Conservation (phyloP, 2,329 filamentous ascomycete species). For the Fusarium clavum region DNA sequence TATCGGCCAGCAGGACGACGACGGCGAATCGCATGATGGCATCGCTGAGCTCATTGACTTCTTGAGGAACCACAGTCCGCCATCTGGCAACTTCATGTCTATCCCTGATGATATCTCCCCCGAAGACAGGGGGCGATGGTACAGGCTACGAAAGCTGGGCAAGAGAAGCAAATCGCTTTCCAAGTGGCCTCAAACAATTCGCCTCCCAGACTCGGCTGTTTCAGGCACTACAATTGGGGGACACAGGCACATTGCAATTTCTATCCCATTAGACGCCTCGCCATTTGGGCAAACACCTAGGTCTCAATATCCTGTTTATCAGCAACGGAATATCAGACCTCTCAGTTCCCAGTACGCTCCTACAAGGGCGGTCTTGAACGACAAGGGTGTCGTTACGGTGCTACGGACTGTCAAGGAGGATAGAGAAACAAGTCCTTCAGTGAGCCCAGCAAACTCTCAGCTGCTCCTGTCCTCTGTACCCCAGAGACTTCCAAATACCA, state of each 20-base stretch:
- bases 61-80: constrained; percentile 61
- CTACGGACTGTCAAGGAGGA: constrained; percentile 49
- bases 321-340: constrained; percentile 27
- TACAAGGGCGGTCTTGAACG: constrained; percentile 49
- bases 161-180: constrained; percentile 52
- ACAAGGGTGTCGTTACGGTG: constrained; percentile 54
- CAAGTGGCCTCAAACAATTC: constrained; percentile 49
- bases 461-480: constrained; percentile 12
- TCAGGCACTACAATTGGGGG: constrained; percentile 65
- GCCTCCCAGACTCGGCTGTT: constrained; percentile 67
- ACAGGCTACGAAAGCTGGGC: constrained; percentile 56
- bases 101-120: constrained; percentile 50
- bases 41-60: constrained; percentile 60
- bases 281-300: constrained; percentile 53
- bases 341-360: constrained; percentile 38
- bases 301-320: constrained; percentile 52
- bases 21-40: constrained; percentile 42
- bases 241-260: constrained; percentile 70
- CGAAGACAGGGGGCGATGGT: constrained; percentile 55
- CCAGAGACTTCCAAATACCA: constrained; percentile 10
- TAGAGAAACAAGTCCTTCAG: constrained; percentile 33
- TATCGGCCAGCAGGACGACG: constrained; percentile 31
- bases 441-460: constrained; percentile 25
- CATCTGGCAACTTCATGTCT: constrained; percentile 63
- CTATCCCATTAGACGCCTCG: constrained; percentile 65